phyloP scores from a whole-genome alignment of 2,329 filamentous ascomycete species.

The Drechslerella dactyloides region DNA sequence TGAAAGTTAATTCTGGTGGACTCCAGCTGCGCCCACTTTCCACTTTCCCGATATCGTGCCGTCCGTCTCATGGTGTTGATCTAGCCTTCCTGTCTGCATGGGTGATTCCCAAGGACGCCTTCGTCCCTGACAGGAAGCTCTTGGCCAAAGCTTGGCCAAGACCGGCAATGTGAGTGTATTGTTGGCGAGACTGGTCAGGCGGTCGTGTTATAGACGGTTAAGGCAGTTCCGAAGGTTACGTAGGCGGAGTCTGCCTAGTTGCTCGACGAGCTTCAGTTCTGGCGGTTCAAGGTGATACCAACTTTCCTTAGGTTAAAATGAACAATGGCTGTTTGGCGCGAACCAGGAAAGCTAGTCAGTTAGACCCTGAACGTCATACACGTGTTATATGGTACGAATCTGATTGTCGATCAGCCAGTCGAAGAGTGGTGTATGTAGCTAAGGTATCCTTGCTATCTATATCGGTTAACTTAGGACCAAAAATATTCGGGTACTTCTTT shows the following conservation, averaged over 20 bases:
- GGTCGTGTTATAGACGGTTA: conserved; percentile 34
- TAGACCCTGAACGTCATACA: no score
- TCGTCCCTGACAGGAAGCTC: conserved; percentile 34
- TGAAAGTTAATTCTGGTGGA: no score
- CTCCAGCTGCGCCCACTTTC: not conserved
- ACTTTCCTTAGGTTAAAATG: no score
- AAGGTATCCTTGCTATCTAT: no score
- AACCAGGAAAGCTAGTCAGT: no score
- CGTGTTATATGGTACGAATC: no score
- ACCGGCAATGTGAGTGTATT: conserved; percentile 28
- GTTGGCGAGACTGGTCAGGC: conserved; percentile 48
- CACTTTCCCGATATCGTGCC: not conserved
- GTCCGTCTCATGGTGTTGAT: not conserved
- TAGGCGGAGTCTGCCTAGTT: conserved; percentile 38
- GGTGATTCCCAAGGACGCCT: conserved; percentile 2
- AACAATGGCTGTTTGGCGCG: no score
- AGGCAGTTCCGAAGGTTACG: conserved; percentile 38
- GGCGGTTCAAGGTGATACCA: no score
- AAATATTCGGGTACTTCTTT: no score
- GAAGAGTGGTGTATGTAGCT: no score
- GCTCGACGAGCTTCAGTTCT: not conserved
- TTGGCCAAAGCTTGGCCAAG: conserved; percentile 33
- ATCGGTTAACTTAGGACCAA: no score
- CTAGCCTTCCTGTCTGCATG: conserved; percentile 16
- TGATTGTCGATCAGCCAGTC: no score